These are phyloP conservation scores for Verticillium alfalfae DNA, from an alignment of 2,329 filamentous ascomycete species.

Conservation along the genomic window DNA sequence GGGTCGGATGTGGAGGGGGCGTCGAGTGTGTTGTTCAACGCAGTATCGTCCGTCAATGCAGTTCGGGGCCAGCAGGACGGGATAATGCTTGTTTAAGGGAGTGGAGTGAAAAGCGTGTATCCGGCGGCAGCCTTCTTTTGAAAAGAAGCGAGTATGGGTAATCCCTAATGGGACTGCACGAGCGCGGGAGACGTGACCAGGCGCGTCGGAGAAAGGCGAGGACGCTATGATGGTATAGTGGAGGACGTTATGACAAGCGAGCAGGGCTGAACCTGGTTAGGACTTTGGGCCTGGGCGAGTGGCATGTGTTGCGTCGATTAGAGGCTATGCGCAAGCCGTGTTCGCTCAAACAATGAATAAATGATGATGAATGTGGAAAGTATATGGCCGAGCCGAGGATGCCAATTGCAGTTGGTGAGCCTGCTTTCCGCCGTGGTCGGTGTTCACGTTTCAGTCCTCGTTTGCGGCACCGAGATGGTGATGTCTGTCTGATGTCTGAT, in stretches of 20 bases:
- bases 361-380: background rate
- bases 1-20: background rate
- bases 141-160: background rate
- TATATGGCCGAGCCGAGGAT: background rate
- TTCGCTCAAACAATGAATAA: background rate
- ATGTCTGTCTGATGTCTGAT: background rate
- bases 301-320: background rate
- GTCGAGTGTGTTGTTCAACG: background rate
- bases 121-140: background rate
- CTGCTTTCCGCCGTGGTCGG: background rate
- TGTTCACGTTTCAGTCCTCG: background rate
- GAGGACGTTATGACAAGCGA: background rate
- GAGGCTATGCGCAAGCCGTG: background rate
- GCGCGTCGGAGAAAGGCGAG: background rate
- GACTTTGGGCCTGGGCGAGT: background rate
- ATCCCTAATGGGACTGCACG: background rate
- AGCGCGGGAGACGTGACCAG: background rate
- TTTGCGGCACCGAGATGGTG: background rate
- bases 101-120: background rate
- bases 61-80: background rate
- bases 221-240: constrained; percentile 1
- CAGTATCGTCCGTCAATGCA: background rate
- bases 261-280: constrained; percentile 1
- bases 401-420: background rate
- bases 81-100: background rate